These are phyloP conservation scores for Thalassiosira exigua DNA, from an alignment of 352 stramenopile species.

Conservation along the genomic window DNA sequence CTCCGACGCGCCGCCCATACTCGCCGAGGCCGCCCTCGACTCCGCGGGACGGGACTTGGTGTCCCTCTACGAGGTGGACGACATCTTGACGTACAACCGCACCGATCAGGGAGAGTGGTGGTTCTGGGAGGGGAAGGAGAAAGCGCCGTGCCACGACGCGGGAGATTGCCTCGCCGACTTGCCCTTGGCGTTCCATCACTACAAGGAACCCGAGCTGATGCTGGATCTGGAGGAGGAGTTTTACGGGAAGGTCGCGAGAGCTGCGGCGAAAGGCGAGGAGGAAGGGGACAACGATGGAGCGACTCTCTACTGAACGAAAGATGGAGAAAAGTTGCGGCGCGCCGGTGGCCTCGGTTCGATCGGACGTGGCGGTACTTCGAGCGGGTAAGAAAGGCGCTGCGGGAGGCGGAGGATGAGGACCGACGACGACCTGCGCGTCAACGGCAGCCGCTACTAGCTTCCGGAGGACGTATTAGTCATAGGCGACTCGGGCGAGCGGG, in stretches of 20 bases:
- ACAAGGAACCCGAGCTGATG: conserved; percentile 33
- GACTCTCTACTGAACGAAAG: conserved; percentile 17
- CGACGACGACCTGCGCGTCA: not conserved
- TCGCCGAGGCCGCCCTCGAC: not conserved
- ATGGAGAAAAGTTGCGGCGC: conserved; percentile 2
- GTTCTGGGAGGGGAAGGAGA: conserved; percentile 51
- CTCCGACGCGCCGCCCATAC: conserved; percentile 15
- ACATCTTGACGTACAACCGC: conserved; percentile 43
- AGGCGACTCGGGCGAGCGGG: conserved; percentile 24
- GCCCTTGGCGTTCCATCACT: conserved; percentile 53
- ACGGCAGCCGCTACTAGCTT: conserved; percentile 3
- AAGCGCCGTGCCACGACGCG: conserved; percentile 43
- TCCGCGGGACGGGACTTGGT: conserved; percentile 24
- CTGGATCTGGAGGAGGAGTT: conserved; percentile 57
- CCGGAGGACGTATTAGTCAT: conserved; percentile 45
- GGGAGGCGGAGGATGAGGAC: not conserved
- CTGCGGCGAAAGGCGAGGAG: too few relatives aligned
- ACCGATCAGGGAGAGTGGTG: conserved; percentile 52
- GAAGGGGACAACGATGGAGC: conserved; percentile 10
- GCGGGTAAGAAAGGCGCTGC: conserved; percentile 43
- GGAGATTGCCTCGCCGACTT: conserved; percentile 48
- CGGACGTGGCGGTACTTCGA: conserved; percentile 43
- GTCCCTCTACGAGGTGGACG: conserved; percentile 27
- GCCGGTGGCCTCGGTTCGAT: conserved; percentile 27
- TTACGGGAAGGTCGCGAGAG: conserved; percentile 33